Evolutionary conservation across 2,329 filamentous ascomycete genomes (phyloP).

Genomic region (Scorias spongiosa): DNA sequence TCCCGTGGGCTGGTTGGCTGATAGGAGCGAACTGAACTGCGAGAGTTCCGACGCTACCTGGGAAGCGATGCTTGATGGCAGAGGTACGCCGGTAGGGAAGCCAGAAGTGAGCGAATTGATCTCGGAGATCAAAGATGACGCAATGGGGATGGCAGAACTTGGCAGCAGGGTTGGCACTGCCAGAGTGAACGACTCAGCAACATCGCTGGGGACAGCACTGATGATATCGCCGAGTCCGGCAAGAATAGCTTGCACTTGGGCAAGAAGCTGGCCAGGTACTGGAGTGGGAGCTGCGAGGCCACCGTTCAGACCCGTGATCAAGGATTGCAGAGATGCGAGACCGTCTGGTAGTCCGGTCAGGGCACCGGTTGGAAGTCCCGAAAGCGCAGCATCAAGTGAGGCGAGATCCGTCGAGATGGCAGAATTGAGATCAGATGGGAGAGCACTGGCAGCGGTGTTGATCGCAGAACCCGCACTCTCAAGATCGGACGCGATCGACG

Average conservation of each 20-base stretch:
- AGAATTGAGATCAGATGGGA: background rate
- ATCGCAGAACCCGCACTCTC: background rate
- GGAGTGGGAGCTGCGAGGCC: background rate
- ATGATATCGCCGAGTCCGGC: background rate
- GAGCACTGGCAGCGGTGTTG: background rate
- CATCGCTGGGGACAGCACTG: background rate
- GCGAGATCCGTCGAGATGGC: background rate
- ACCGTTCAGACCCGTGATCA: background rate
- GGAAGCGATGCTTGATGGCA: background rate
- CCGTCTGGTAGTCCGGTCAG: background rate
- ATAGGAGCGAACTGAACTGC: background rate
- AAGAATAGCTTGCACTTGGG: background rate
- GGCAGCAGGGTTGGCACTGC: background rate
- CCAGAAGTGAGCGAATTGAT: background rate
- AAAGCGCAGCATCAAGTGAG: background rate
- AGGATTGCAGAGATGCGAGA: background rate
- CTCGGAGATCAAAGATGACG: background rate
- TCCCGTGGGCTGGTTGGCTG: background rate
- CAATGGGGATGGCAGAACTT: background rate
- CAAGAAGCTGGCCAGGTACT: background rate
- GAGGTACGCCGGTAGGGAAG: background rate
- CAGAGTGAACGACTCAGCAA: background rate
- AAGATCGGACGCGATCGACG: background rate
- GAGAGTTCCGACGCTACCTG: background rate
- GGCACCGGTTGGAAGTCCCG: background rate